A percentile compares a stretch with the other conserved stretches of the same genome.
These are phyloP conservation scores for Cladorrhinum sp. DNA, from an alignment of 2,329 filamentous ascomycete genomes.

Conservation along the genomic window DNA sequence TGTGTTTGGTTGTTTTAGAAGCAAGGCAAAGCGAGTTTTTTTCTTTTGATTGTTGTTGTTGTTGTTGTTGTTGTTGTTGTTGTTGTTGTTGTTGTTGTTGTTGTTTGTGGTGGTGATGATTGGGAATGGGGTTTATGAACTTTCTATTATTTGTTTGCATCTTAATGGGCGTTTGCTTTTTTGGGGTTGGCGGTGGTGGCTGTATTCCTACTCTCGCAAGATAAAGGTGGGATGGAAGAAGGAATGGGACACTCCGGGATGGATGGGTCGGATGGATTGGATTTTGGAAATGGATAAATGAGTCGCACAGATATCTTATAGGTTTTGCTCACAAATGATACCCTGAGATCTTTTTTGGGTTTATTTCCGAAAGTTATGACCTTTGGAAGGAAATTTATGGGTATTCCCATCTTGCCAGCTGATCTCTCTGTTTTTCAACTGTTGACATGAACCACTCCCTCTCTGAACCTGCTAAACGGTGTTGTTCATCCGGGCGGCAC, in stretches of 20 bases:
- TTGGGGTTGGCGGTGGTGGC: background rate
- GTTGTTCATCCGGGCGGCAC: too few relatives aligned
- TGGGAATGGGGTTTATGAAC: background rate
- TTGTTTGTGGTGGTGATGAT: background rate
- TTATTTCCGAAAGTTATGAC: background rate
- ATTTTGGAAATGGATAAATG: background rate
- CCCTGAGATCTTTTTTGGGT: background rate
- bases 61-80: background rate
- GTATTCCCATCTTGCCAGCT: background rate
- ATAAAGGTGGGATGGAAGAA: background rate
- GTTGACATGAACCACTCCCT: background rate
- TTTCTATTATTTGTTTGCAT: conserved; percentile 11
- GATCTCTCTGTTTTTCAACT: background rate
- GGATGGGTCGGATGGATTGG: background rate
- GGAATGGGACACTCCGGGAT: background rate
- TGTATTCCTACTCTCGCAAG: background rate
- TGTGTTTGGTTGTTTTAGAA: conserved; percentile 5
- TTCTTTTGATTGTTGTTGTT: background rate
- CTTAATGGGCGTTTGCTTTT: conserved; percentile 11
- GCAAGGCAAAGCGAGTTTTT: conserved; percentile 2
- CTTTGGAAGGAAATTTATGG: background rate
- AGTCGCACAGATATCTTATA: background rate
- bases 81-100: background rate
- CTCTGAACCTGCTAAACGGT: background rate
- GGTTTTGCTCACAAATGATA: background rate